phyloP scores from a whole-genome alignment of 2,329 filamentous ascomycete genomes.

The Botrytis galanthina region DNA sequence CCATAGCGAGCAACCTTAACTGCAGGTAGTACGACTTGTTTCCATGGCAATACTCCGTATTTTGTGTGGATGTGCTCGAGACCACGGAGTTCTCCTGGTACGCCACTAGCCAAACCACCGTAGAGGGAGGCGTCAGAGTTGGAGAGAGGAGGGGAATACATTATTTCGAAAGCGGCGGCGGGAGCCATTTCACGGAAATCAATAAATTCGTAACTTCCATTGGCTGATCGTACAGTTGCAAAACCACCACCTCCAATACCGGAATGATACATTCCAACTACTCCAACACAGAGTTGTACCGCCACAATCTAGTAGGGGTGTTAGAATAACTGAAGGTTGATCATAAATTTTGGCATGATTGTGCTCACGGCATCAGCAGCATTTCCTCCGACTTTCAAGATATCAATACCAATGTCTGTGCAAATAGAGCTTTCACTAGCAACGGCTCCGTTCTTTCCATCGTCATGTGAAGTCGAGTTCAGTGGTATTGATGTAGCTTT shows the following conservation, averaged over 20 bases:
- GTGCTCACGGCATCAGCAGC: conserved; percentile 50
- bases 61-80: conserved; percentile 43
- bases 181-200: conserved; percentile 70
- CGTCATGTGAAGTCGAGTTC: neutral
- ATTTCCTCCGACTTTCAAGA: conserved; percentile 58
- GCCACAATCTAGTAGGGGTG: conserved; percentile 45
- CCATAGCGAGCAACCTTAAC: conserved; percentile 59
- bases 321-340: neutral
- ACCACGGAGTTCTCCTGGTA: conserved; percentile 50
- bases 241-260: conserved; percentile 69
- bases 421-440: conserved; percentile 69
- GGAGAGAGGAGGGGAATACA: conserved; percentile 55
- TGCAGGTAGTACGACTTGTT: conserved; percentile 56
- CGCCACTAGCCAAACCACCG: conserved; percentile 56
- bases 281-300: conserved; percentile 53
- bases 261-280: conserved; percentile 53
- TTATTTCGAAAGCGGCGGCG: conserved; percentile 57
- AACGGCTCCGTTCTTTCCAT: conserved; percentile 55
- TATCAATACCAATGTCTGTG: conserved; percentile 64
- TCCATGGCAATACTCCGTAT: conserved; percentile 54
- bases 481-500: neutral
- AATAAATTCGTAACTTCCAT: conserved; percentile 64
- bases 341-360: neutral
- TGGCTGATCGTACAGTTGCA: conserved; percentile 56
- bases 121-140: conserved; percentile 52